These are phyloP conservation scores for Aegilops tauschii DNA, from an alignment of 176 grass and related monocot genomes.

Conservation along the genomic window DNA sequence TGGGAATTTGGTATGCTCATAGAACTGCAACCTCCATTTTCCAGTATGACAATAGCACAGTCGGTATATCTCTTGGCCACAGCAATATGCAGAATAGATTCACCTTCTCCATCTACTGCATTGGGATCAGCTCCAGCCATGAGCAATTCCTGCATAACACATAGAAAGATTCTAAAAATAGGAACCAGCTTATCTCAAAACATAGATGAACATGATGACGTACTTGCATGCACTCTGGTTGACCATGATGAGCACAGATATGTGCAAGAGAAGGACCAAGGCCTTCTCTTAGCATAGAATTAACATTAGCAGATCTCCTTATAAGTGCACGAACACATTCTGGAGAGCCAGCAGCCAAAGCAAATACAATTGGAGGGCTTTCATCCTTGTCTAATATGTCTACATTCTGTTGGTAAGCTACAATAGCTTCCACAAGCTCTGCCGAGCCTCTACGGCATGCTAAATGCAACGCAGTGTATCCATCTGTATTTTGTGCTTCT, in stretches of 20 bases:
- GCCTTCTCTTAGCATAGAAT: slow-evolving; percentile 76
- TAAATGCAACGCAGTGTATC: slow-evolving; percentile 88
- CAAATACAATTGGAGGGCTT: slow-evolving; percentile 90
- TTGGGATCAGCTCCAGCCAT: slow-evolving; percentile 92
- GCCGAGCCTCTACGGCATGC: slow-evolving; percentile 82
- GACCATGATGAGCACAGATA: slow-evolving; percentile 95
- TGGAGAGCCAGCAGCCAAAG: slow-evolving; percentile 89
- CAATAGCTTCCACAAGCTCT: slow-evolving; percentile 84
- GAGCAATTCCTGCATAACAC: slow-evolving; percentile 74
- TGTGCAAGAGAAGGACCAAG: slow-evolving; percentile 85
- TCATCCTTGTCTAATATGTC: slow-evolving; percentile 91
- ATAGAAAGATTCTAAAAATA: slow-evolving; percentile 23
- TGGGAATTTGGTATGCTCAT: slow-evolving; percentile 78
- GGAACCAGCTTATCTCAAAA: slow-evolving; percentile 28
- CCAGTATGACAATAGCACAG: slow-evolving; percentile 92
- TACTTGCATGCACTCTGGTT: slow-evolving; percentile 96
- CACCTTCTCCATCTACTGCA: slow-evolving; percentile 87
- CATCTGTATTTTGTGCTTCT: slow-evolving; percentile 86
- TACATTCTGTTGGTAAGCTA: slow-evolving; percentile 89
- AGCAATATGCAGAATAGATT: slow-evolving; percentile 90
- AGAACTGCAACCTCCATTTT: slow-evolving; percentile 95
- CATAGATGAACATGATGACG: slow-evolving; percentile 14
- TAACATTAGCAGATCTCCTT: slow-evolving; percentile 66
- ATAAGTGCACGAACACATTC: slow-evolving; percentile 84
- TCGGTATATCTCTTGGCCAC: slow-evolving; percentile 86